Percentiles rank a stretch among this genome's conserved stretches.
These are phyloP conservation scores for Boletus coccyginus DNA, from an alignment of 768 basidiomycete species.

Conservation along the genomic window DNA sequence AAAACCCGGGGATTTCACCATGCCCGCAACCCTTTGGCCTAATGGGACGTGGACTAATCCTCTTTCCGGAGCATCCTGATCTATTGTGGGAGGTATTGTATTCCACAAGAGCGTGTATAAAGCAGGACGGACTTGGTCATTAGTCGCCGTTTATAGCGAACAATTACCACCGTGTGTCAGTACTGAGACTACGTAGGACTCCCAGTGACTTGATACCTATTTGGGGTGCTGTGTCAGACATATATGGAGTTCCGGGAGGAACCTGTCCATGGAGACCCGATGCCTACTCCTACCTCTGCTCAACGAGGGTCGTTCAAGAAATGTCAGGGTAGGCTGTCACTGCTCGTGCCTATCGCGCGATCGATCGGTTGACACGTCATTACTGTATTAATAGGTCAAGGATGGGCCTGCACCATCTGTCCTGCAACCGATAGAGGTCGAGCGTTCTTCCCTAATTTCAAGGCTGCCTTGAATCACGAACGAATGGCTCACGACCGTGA, in stretches of 20 bases:
- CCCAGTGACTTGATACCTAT: slow-evolving; percentile 1
- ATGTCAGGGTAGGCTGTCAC: slow-evolving; percentile 16
- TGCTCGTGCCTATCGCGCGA: neutral
- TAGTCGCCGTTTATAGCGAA: neutral
- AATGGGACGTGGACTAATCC: slow-evolving; percentile 85
- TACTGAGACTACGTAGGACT: neutral
- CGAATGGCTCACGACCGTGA: slow-evolving; percentile 18
- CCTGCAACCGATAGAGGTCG: slow-evolving; percentile 18
- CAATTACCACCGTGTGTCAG: neutral
- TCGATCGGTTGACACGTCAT: neutral
- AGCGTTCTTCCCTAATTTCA: slow-evolving; percentile 22
- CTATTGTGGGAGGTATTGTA: neutral
- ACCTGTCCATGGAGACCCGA: slow-evolving; percentile 14
- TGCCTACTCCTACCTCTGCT: slow-evolving; percentile 22
- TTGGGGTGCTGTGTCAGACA: slow-evolving; percentile 16
- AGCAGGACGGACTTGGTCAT: neutral
- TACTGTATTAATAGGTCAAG: slow-evolving; percentile 24
- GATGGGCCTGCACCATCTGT: slow-evolving; percentile 36
- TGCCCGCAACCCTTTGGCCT: slow-evolving; percentile 68
- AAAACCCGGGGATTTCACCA: slow-evolving; percentile 72
- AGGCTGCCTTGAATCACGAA: slow-evolving; percentile 35
- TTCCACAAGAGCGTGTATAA: neutral
- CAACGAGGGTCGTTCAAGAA: slow-evolving; percentile 20
- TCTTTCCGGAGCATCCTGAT: slow-evolving; percentile 56
- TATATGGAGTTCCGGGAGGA: slow-evolving; percentile 15